phyloP scores from a whole-genome alignment of 2,329 filamentous ascomycete genomes.

The Arthrobotrys iridis region DNA sequence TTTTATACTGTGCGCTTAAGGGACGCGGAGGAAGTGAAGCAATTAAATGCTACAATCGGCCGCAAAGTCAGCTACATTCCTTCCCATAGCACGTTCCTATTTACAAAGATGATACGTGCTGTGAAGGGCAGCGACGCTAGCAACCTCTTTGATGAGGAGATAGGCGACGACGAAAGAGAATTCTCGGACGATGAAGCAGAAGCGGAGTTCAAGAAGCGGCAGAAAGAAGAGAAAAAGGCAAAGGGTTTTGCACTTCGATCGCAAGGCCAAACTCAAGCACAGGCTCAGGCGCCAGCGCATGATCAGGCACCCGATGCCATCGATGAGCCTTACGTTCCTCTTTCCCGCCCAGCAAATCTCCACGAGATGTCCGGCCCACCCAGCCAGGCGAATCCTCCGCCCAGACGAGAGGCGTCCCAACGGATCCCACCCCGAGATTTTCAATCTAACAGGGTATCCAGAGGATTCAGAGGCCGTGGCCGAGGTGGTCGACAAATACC shows the following conservation, averaged over 20 bases:
- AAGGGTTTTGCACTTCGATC: conserved; percentile 46
- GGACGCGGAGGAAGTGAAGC: conserved; percentile 73
- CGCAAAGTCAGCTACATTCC: conserved; percentile 81
- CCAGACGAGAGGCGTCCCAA: conserved; percentile 62
- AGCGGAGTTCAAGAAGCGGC: conserved; percentile 80
- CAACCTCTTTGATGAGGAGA: conserved; percentile 93
- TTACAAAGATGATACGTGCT: conserved; percentile 81
- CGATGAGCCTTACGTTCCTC: conserved; percentile 76
- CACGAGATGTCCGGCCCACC: conserved; percentile 61
- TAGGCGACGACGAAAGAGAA: conserved; percentile 84
- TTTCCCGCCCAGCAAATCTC: conserved; percentile 74
- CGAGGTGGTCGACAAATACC: conserved; percentile 29
- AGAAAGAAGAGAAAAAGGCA: conserved; percentile 68
- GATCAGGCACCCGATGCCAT: conserved; percentile 73
- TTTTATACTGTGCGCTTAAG: conserved; percentile 84
- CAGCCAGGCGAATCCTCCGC: conserved; percentile 61
- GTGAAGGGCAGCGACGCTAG: conserved; percentile 92
- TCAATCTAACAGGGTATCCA: conserved; percentile 60
- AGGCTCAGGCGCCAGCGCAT: conserved; percentile 62
- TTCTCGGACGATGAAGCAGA: conserved; percentile 98
- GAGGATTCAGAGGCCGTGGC: conserved; percentile 59
- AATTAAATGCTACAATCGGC: conserved; percentile 74
- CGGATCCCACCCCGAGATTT: conserved; percentile 62
- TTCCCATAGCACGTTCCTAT: conserved; percentile 81
- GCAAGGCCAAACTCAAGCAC: conserved; percentile 26